These are phyloP conservation scores for Saccharomycopsis capsularis DNA, from an alignment of 805 yeast genomes.

Conservation along the genomic window DNA sequence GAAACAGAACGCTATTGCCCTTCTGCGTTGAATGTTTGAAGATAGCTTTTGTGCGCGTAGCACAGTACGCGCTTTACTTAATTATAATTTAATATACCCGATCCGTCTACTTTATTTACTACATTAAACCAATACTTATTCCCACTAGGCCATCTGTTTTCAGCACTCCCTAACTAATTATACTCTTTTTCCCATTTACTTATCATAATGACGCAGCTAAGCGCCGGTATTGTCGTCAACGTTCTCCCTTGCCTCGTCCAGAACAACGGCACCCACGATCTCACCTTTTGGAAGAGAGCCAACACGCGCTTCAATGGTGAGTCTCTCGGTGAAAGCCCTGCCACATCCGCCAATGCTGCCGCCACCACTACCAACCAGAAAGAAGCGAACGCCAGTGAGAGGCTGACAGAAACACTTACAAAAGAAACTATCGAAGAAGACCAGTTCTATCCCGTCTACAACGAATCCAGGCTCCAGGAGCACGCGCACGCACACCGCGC, in stretches of 20 bases:
- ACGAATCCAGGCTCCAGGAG: slow-evolving; percentile 1
- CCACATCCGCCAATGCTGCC: not conserved
- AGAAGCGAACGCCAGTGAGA: not conserved
- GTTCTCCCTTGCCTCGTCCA: slow-evolving; percentile 12
- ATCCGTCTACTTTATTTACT: no score
- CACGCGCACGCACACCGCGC: not conserved
- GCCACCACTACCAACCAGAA: no score
- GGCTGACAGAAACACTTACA: not conserved
- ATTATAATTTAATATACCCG: no score
- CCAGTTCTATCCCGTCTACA: slow-evolving; percentile 12
- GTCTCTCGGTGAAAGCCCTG: not conserved
- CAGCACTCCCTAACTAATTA: no score
- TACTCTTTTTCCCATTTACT: no score
- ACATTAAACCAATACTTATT: no score
- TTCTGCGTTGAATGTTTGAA: no score
- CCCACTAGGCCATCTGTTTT: no score
- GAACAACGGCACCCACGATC: not conserved
- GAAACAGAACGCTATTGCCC: no score
- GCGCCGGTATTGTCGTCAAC: slow-evolving; percentile 1
- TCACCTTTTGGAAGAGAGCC: slow-evolving; percentile 14
- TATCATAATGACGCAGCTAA: no score
- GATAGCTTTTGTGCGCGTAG: no score
- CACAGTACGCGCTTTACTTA: no score
- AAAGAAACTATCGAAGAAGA: slow-evolving; percentile 1
- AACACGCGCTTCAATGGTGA: slow-evolving; percentile 28